phyloP scores from a whole-genome alignment of 1,284 basidiomycete species.

The Peniophora sp. region DNA sequence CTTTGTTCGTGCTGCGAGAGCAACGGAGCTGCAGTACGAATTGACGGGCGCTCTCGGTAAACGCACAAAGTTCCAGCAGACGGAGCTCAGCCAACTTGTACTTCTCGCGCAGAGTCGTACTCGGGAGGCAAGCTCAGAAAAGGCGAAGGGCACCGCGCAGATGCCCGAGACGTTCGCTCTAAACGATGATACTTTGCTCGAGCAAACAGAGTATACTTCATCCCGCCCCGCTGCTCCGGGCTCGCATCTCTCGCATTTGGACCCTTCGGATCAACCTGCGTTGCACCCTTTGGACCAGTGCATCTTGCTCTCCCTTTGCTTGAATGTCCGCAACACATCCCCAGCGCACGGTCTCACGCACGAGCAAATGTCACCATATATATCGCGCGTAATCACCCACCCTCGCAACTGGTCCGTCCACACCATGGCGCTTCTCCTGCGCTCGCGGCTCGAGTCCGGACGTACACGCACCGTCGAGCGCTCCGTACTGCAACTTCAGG shows the following conservation, averaged over 20 bases:
- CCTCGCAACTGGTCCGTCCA: slow-evolving; percentile 91
- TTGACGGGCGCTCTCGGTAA: slow-evolving; percentile 92
- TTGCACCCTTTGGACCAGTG: slow-evolving; percentile 89
- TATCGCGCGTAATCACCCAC: slow-evolving; percentile 78
- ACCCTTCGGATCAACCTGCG: slow-evolving; percentile 79
- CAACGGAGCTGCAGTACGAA: slow-evolving; percentile 82
- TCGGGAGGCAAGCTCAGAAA: slow-evolving; percentile 28
- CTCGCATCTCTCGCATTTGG: slow-evolving; percentile 53
- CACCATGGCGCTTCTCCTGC: slow-evolving; percentile 88
- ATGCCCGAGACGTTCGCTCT: slow-evolving; percentile 78
- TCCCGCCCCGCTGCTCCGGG: slow-evolving; percentile 38
- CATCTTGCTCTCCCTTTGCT: slow-evolving; percentile 82
- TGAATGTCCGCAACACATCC: slow-evolving; percentile 84
- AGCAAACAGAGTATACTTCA: slow-evolving; percentile 87
- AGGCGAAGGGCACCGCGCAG: slow-evolving; percentile 14
- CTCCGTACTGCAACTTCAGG: slow-evolving; percentile 83
- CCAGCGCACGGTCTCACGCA: slow-evolving; percentile 81
- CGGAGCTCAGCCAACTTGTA: slow-evolving; percentile 84
- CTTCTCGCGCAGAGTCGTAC: slow-evolving; percentile 83
- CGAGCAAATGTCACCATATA: slow-evolving; percentile 88
- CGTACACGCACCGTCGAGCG: slow-evolving; percentile 89
- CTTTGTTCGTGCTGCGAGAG: slow-evolving; percentile 75
- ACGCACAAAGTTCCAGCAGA: slow-evolving; percentile 90
- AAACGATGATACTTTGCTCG: slow-evolving; percentile 95
- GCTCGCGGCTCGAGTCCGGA: slow-evolving; percentile 80